phyloP scores from a whole-genome alignment of 2,329 filamentous ascomycete species.

The Acephala macrosclerotiorum region DNA sequence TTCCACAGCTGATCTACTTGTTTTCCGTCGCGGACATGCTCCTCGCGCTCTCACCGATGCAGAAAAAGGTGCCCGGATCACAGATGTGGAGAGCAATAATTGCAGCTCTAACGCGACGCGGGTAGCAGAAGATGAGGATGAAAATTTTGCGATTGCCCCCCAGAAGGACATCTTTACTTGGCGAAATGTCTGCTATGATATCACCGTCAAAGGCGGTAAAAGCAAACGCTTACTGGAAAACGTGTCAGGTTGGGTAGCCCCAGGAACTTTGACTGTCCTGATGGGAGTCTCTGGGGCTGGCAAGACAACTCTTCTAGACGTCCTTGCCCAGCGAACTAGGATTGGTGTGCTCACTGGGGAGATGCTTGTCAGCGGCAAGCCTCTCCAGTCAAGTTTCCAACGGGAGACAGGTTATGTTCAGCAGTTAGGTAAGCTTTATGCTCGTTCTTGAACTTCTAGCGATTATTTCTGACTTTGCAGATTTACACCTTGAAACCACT shows the following conservation, averaged over 20 bases:
- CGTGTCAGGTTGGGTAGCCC: constrained; percentile 75
- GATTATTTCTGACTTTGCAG: neutral
- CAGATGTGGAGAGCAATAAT: neutral
- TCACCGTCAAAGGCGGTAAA: constrained; percentile 69
- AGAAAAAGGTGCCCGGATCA: neutral
- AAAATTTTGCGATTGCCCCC: neutral
- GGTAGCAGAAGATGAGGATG: neutral
- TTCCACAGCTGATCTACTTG: constrained; percentile 77
- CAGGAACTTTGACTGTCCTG: constrained; percentile 72
- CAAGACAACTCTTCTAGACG: constrained; percentile 84
- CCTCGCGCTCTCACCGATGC: neutral
- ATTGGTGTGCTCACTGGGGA: too few species aligned
- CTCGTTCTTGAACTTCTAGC: neutral
- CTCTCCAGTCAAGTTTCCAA: too few species aligned
- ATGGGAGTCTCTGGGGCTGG: constrained; percentile 79
- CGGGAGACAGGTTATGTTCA: too few species aligned
- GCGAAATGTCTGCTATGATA: constrained; percentile 68
- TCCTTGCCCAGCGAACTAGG: constrained; percentile 77
- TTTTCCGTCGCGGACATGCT: constrained; percentile 67
- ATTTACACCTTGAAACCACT: too few species aligned
- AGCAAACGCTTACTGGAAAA: constrained; percentile 69
- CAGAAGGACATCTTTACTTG: constrained; percentile 24
- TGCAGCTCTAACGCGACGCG: neutral
- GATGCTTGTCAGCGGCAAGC: too few species aligned
- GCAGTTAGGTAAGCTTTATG: constrained; percentile 52